Evolutionary conservation across 2,329 filamentous ascomycete species (phyloP).

Genomic region (Epichloe brachyelytri): DNA sequence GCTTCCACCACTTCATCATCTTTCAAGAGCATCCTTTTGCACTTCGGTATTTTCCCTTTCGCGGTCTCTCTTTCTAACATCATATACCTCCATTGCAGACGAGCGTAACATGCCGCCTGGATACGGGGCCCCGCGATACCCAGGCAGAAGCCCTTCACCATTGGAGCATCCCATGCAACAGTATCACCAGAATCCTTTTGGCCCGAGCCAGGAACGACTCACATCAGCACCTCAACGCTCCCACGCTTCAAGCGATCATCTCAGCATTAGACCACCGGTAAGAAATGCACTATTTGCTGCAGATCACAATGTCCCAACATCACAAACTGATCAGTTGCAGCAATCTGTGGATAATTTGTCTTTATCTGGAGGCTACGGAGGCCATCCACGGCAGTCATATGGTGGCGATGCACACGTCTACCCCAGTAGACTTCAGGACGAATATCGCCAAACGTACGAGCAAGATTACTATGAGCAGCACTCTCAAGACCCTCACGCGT

Average conservation of each 20-base stretch:
- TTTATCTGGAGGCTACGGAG: constrained; percentile 28
- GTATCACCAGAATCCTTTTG: constrained; percentile 1
- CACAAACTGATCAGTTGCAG: constrained; percentile 16
- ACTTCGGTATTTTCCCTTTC: not conserved
- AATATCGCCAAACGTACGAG: constrained; percentile 20
- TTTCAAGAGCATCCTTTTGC: not conserved
- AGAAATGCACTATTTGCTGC: constrained; percentile 8
- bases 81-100: not conserved
- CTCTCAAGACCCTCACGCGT: constrained; percentile 35
- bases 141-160: constrained; percentile 1
- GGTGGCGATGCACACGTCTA: constrained; percentile 8
- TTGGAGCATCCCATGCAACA: constrained; percentile 3
- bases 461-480: constrained; percentile 40
- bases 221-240: constrained; percentile 23
- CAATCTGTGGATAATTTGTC: constrained; percentile 40
- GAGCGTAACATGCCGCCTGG: constrained; percentile 1
- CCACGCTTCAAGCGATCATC: constrained; percentile 56
- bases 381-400: constrained; percentile 35
- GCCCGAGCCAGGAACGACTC: constrained; percentile 25
- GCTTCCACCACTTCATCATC: not conserved
- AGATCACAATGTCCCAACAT: constrained; percentile 15
- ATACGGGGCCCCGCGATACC: not conserved
- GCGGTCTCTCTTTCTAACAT: not conserved
- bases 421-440: constrained; percentile 61
- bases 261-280: constrained; percentile 77